Evolutionary conservation across 2,329 filamentous ascomycete species (phyloP).

Genomic region (Talaromyces sp.): DNA sequence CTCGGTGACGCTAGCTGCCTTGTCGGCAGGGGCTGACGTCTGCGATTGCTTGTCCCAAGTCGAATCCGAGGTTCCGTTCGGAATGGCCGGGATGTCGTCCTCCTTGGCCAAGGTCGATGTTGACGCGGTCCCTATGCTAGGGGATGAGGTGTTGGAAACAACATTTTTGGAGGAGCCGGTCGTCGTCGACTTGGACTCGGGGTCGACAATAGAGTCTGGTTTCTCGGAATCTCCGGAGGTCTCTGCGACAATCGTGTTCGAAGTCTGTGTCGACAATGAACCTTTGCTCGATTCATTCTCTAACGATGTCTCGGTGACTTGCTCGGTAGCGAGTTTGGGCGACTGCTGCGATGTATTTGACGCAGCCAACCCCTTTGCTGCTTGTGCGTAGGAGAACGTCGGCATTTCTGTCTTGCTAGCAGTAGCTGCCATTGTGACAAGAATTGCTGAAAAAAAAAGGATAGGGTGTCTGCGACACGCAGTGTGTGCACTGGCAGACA

Average conservation of each 20-base stretch:
- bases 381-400: slow-evolving; percentile 90
- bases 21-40: slow-evolving; percentile 59
- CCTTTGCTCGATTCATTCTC: slow-evolving; percentile 25
- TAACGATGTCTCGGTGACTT: slow-evolving; percentile 24
- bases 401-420: slow-evolving; percentile 42
- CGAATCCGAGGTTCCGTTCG: slow-evolving; percentile 60
- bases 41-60: slow-evolving; percentile 64
- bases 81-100: slow-evolving; percentile 56
- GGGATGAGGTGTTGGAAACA: slow-evolving; percentile 45
- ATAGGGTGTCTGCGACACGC: slow-evolving; percentile 1
- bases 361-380: slow-evolving; percentile 71
- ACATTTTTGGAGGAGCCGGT: slow-evolving; percentile 24
- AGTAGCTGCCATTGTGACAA: slow-evolving; percentile 36
- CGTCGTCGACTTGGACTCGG: slow-evolving; percentile 28
- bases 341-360: slow-evolving; percentile 37
- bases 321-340: slow-evolving; percentile 36
- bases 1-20: slow-evolving; percentile 33
- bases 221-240: slow-evolving; percentile 36
- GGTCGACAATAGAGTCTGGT: slow-evolving; percentile 23
- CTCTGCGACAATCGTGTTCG: slow-evolving; percentile 44
- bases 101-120: slow-evolving; percentile 53
- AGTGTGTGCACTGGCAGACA: slow-evolving; percentile 9
- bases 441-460: background rate
- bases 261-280: slow-evolving; percentile 23
- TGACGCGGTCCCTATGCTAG: slow-evolving; percentile 51